Conservation (phyloP, 257 asterid genomes). For the Solanum chaucha region DNA sequence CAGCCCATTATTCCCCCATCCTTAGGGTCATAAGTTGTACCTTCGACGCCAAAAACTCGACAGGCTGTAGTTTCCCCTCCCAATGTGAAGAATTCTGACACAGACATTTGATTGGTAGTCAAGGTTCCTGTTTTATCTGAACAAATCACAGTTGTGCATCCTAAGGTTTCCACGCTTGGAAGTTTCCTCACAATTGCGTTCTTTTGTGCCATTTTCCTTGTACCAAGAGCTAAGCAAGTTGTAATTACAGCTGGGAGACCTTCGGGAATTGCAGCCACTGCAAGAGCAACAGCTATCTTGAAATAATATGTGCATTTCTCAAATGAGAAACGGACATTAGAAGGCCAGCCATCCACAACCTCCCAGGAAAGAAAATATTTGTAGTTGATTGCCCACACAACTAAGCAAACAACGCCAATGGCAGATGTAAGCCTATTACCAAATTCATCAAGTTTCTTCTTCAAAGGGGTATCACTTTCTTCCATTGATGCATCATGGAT, state of each 20-base stretch:
- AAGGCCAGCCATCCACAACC: conserved; percentile 43
- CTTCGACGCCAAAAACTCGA: conserved; percentile 37
- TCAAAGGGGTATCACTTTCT: conserved; percentile 52
- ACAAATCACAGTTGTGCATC: conserved; percentile 69
- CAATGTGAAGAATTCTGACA: conserved; percentile 39
- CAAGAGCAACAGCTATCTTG: conserved; percentile 64
- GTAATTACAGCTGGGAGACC: conserved; percentile 75
- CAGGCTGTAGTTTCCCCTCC: conserved; percentile 26
- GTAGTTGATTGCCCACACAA: conserved; percentile 56
- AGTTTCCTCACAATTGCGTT: conserved; percentile 68
- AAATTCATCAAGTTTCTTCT: conserved; percentile 62
- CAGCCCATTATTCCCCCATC: conserved; percentile 70
- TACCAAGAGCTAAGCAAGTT: conserved; percentile 61
- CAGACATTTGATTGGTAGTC: conserved; percentile 69
- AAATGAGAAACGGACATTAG: conserved; percentile 44
- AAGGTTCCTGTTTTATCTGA: conserved; percentile 67
- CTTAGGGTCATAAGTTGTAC: conserved; percentile 64
- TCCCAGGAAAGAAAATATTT: conserved; percentile 58
- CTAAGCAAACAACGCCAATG: conserved; percentile 47
- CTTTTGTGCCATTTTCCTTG: conserved; percentile 56
- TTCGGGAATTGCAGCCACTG: conserved; percentile 82
- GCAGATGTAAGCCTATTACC: conserved; percentile 52
- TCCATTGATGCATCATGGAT: conserved; percentile 62
- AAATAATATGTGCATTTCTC: conserved; percentile 65
- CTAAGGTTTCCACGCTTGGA: conserved; percentile 67